A percentile compares a stretch with the other conserved stretches of the same genome.
Evolutionary conservation across 148 eudicot genomes (phyloP).

Genomic region (Gaultheria prostrata): DNA sequence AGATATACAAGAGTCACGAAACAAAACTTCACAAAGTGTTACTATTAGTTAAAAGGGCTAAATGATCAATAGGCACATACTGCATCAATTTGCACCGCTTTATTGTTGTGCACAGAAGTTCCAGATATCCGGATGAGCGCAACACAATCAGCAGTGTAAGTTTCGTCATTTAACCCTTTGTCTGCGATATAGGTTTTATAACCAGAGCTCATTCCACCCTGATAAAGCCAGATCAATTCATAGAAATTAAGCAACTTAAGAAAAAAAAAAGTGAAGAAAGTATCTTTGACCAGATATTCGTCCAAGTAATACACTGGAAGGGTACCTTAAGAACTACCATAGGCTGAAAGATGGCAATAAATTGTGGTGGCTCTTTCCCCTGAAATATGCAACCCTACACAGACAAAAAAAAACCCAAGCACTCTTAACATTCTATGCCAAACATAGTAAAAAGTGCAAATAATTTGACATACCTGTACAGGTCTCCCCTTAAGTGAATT

Average conservation of each 20-base stretch:
- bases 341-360: slow-evolving; percentile 87
- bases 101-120: slow-evolving; percentile 81
- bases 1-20: not conserved
- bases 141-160: slow-evolving; percentile 71
- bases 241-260: slow-evolving; percentile 16
- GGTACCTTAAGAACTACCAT: slow-evolving; percentile 94
- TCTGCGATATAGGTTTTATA: slow-evolving; percentile 81
- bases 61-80: slow-evolving; percentile 41
- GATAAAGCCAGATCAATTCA: slow-evolving; percentile 15
- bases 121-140: slow-evolving; percentile 85
- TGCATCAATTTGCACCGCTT: slow-evolving; percentile 83
- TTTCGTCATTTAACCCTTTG: slow-evolving; percentile 79
- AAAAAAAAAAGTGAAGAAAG: slow-evolving; percentile 1
- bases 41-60: not conserved
- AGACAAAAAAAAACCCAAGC: not conserved
- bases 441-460: slow-evolving; percentile 8
- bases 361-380: slow-evolving; percentile 98
- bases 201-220: slow-evolving; percentile 95
- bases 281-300: not conserved
- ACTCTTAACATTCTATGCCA: not conserved
- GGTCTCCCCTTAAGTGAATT: slow-evolving; percentile 95
- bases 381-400: slow-evolving; percentile 80
- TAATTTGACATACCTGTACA: slow-evolving; percentile 61
- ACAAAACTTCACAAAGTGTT: not conserved
- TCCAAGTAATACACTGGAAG: slow-evolving; percentile 4